A percentile compares a stretch with the other conserved stretches of the same genome.
These are phyloP conservation scores for Elsinoe batatas DNA, from an alignment of 2,329 filamentous ascomycete species.

Conservation along the genomic window DNA sequence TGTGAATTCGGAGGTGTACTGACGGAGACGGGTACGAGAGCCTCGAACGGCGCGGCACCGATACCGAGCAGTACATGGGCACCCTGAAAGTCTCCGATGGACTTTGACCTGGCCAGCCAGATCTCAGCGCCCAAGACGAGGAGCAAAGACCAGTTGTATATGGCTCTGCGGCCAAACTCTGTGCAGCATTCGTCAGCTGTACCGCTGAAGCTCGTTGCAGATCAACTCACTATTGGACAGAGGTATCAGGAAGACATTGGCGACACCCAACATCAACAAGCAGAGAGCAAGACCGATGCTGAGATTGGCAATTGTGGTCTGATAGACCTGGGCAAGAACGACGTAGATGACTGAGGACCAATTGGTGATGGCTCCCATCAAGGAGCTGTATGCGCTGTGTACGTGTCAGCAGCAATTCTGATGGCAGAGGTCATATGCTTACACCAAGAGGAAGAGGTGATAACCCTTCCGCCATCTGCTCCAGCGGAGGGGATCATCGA, in stretches of 20 bases:
- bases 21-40: conserved; percentile 14
- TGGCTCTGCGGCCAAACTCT: conserved; percentile 16
- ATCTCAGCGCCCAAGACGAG: conserved; percentile 13
- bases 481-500: conserved; percentile 17
- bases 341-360: conserved; percentile 17
- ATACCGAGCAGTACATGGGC: conserved; percentile 14
- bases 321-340: conserved; percentile 13
- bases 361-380: conserved; percentile 18
- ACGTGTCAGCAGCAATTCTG: not conserved
- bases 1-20: not conserved
- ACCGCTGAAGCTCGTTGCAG: too few relatives aligned
- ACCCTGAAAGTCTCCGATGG: conserved; percentile 14
- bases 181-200: too few relatives aligned
- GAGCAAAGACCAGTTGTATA: conserved; percentile 14
- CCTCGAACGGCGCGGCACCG: conserved; percentile 15
- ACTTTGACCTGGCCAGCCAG: conserved; percentile 16
- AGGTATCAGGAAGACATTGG: conserved; percentile 15
- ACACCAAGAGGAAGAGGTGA: conserved; percentile 15
- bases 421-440: not conserved
- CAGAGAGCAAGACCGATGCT: conserved; percentile 14
- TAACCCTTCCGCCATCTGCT: conserved; percentile 16
- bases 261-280: conserved; percentile 15
- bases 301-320: conserved; percentile 13
- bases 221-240: conserved; percentile 15
- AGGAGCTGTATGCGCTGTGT: conserved; percentile 13